Evolutionary conservation across 371 early-diverging fungal genomes (phyloP).

Genomic region (Choanephora cucurbitarum): DNA sequence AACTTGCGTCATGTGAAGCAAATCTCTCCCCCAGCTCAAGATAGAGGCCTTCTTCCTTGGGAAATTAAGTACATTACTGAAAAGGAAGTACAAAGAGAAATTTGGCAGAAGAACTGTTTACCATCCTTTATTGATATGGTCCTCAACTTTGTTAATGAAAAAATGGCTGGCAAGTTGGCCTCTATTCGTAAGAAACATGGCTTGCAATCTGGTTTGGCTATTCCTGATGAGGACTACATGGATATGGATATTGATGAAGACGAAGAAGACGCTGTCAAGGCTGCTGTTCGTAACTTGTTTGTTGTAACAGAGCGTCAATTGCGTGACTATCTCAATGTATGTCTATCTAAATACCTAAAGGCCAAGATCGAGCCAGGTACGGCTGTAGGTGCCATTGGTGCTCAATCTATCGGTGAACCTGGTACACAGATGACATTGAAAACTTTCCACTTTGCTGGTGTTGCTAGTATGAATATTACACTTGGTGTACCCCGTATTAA

Average conservation of each 20-base stretch:
- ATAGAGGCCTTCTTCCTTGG: constrained; percentile 66
- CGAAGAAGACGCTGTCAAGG: constrained; percentile 47
- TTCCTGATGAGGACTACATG: constrained; percentile 66
- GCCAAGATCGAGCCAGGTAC: constrained; percentile 95
- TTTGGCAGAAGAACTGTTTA: constrained; percentile 68
- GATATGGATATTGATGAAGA: constrained; percentile 66
- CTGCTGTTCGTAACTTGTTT: constrained; percentile 65
- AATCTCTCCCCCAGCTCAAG: constrained; percentile 31
- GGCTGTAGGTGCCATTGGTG: constrained; percentile 97
- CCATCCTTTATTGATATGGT: constrained; percentile 67
- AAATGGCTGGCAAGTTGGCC: constrained; percentile 58
- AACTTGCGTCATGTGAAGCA: constrained; percentile 72
- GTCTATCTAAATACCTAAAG: constrained; percentile 81
- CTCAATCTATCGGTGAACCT: constrained; percentile 99
- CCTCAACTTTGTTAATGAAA: constrained; percentile 51
- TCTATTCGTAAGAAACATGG: constrained; percentile 48
- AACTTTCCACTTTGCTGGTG: constrained; percentile 99
- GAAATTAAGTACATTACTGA: constrained; percentile 67
- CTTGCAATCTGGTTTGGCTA: constrained; percentile 56
- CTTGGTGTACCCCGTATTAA: constrained; percentile 99
- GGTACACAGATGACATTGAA: constrained; percentile 99
- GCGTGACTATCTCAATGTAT: constrained; percentile 73
- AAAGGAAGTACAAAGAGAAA: constrained; percentile 44
- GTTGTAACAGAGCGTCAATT: constrained; percentile 78
- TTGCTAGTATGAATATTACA: constrained; percentile 98